phyloP scores from a whole-genome alignment of 495 filamentous ascomycete genomes.

The Jackrogersella minutella region DNA sequence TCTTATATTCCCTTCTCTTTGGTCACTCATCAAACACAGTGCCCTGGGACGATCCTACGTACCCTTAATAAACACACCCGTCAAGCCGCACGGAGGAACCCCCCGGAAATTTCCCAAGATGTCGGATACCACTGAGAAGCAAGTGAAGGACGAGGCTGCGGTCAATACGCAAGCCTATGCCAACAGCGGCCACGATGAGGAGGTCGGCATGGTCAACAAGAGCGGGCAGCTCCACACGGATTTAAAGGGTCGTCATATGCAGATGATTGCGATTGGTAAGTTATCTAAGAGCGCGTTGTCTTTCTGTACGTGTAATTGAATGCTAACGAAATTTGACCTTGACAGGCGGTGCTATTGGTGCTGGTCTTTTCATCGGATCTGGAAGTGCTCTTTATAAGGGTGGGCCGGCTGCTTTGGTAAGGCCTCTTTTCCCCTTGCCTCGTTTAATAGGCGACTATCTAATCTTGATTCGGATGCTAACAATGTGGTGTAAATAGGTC shows the following conservation, averaged over 20 bases:
- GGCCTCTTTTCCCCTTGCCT: slow-evolving; percentile 8
- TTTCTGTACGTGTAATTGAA: not conserved
- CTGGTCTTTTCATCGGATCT: slow-evolving; percentile 66
- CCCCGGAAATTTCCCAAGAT: not conserved
- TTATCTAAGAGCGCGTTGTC: slow-evolving; percentile 2
- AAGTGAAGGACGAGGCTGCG: slow-evolving; percentile 16
- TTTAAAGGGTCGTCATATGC: slow-evolving; percentile 66
- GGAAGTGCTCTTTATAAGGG: slow-evolving; percentile 58
- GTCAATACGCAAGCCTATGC: not conserved
- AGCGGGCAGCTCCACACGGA: slow-evolving; percentile 42
- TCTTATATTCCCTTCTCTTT: not conserved
- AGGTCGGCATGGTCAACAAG: slow-evolving; percentile 42
- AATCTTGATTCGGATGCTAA: not conserved
- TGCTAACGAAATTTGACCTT: slow-evolving; percentile 21
- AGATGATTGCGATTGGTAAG: slow-evolving; percentile 78
- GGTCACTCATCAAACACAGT: not conserved
- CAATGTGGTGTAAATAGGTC: slow-evolving; percentile 43
- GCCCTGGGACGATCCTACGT: not conserved
- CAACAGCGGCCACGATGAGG: slow-evolving; percentile 35
- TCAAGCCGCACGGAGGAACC: slow-evolving; percentile 2
- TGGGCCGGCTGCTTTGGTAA: slow-evolving; percentile 63
- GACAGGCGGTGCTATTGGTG: slow-evolving; percentile 62
- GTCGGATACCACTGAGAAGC: slow-evolving; percentile 26
- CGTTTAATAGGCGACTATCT: not conserved
- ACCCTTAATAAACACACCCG: not conserved